Percentiles rank a stretch among this genome's conserved stretches.
Evolutionary conservation across 768 basidiomycete species (phyloP).

Genomic region (Tephrocybe sp.): DNA sequence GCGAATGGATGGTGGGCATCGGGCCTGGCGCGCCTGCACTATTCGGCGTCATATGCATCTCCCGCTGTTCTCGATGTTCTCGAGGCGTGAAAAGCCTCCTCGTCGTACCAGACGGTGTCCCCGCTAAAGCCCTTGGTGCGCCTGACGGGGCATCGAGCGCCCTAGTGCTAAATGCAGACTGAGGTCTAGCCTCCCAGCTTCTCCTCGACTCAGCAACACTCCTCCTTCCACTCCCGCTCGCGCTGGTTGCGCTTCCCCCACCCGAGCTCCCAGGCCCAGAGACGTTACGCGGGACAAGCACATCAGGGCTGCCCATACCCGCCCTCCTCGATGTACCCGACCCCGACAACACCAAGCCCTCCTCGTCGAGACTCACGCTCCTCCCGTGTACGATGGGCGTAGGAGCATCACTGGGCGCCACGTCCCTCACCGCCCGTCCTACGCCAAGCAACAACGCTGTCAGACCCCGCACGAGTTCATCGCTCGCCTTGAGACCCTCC

Average conservation of each 20-base stretch:
- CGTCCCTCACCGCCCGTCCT: conserved; percentile 66
- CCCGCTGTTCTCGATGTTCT: conserved; percentile 55
- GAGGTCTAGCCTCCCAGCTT: conserved; percentile 45
- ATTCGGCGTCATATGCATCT: conserved; percentile 27
- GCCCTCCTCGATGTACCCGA: conserved; percentile 22
- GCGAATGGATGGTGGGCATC: conserved; percentile 38
- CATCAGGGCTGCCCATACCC: conserved; percentile 24
- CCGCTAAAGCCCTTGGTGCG: neutral
- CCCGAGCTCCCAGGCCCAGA: conserved; percentile 21
- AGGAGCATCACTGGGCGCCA: conserved; percentile 26
- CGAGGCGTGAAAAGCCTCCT: conserved; percentile 58
- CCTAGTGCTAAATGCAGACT: conserved; percentile 25
- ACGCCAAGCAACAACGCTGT: conserved; percentile 76
- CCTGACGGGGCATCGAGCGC: conserved; percentile 15
- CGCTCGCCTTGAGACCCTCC: conserved; percentile 68
- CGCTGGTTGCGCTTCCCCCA: conserved; percentile 31
- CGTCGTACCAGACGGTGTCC: conserved; percentile 14
- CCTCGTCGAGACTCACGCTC: conserved; percentile 56
- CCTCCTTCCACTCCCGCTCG: conserved; percentile 35
- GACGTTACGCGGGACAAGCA: conserved; percentile 7
- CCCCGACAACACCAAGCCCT: conserved; percentile 28
- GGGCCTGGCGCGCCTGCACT: neutral
- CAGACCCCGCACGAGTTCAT: conserved; percentile 74
- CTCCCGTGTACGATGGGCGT: conserved; percentile 39
- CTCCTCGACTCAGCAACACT: conserved; percentile 51